Evolutionary conservation across 176 grass and related monocot species (phyloP), one percentile per base, ranked within the genome.

Genomic region (barley (Hordeum vulgare)): DNA sequence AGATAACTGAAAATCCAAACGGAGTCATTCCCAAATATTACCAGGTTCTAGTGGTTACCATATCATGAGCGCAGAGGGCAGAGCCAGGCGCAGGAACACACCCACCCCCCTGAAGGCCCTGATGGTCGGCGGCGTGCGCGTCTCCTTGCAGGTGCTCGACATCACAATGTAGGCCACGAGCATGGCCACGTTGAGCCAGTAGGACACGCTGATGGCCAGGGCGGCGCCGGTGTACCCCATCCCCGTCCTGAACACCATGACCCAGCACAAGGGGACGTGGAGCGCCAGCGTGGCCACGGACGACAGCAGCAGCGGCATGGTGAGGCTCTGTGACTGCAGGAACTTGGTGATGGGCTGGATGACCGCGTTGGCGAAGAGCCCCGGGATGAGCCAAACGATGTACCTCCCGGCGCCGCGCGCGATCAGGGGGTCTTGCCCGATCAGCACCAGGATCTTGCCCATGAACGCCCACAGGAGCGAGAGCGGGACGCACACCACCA

Each of bases 61-160:
- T 62, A 93, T 85, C 95, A 98, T 98, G 12, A 98, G 21, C 25
- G 95, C 95, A 72, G 90, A 88, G 20, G 92, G 95, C 63, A 98
- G 59, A 11, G 95, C 95, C 27, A 98, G 41, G 2, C 89, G 82
- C 33, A 98, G 25, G 87, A 98, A 98, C 44, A 76, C 79, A 14
- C 45, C 73, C 12, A 95, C 61, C 54, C 86, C 90, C 77, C 20
- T 87, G 71, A 88, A 93, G 31, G 89, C 88, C 18, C 91, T 87
- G 21, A 65, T 78, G 7, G 94, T 79, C 2, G 87, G 66, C 18
- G 73, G 83, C 1, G 77, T 75, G 40, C 87, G 85, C 14, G 94
- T 94, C 27, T 60, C 75, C 74, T 88, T 84, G 81, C 94, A 94
- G 71, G 91, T 85, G 37, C 23, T 61, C 0, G 94, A 97, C 14